Percentiles rank a stretch among this genome's conserved stretches.
phyloP scores from a whole-genome alignment of 2,329 filamentous ascomycete genomes.

The Meredithiella fracta region DNA sequence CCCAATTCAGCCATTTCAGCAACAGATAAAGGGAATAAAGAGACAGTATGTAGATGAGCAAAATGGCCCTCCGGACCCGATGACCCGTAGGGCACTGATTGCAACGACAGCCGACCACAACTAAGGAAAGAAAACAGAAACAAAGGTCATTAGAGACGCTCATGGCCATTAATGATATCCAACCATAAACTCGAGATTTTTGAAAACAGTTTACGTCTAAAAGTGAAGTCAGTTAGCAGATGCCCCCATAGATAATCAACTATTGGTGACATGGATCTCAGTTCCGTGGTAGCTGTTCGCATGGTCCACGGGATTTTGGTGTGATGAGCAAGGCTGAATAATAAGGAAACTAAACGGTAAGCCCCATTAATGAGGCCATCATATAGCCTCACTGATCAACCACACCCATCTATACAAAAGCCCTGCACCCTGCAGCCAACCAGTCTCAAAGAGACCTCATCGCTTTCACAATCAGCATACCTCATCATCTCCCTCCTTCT shows the following conservation, averaged over 20 bases:
- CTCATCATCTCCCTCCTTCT: constrained; percentile 20
- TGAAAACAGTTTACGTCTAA: neutral
- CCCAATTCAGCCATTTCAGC: neutral
- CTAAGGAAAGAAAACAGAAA: constrained; percentile 17
- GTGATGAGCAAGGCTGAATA: no score
- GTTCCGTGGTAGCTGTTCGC: no score
- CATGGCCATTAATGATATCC: no score
- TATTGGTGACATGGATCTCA: neutral
- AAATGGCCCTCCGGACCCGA: neutral
- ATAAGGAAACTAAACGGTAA: neutral
- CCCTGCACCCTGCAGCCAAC: neutral
- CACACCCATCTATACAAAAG: neutral
- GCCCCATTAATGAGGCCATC: neutral
- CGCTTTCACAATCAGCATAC: constrained; percentile 7
- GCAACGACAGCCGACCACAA: constrained; percentile 6
- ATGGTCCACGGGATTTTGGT: no score
- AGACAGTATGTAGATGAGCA: neutral
- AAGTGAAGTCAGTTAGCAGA: neutral
- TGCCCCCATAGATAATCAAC: neutral
- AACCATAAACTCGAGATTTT: neutral
- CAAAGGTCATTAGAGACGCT: neutral
- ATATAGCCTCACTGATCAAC: neutral
- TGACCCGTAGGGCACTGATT: no score
- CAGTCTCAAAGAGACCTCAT: neutral
- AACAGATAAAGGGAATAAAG: constrained; percentile 3